Conservation (phyloP, 768 basidiomycete genomes). For the Amanita phalloides region DNA sequence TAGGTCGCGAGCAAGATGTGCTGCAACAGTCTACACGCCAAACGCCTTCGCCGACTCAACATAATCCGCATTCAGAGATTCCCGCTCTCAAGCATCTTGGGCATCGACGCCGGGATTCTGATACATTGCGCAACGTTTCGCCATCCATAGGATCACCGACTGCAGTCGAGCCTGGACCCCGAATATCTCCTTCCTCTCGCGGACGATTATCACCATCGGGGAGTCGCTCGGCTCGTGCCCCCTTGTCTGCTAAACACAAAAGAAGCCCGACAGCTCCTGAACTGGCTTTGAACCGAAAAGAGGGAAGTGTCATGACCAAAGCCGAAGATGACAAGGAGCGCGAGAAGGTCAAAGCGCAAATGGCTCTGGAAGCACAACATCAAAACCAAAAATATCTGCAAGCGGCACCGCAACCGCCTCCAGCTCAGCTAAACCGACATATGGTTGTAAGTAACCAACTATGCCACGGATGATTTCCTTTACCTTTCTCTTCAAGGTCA, state of each 20-base stretch:
- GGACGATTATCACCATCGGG: conserved; percentile 15
- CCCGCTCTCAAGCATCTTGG: conserved; percentile 16
- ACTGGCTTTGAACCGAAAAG: conserved; percentile 24
- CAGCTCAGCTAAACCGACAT: conserved; percentile 28
- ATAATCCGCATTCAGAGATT: conserved; percentile 8
- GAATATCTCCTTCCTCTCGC: conserved; percentile 12
- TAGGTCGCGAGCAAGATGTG: conserved; percentile 15
- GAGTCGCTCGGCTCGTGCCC: conserved; percentile 14
- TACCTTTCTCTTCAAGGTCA: conserved; percentile 36
- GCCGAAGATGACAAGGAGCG: conserved; percentile 20
- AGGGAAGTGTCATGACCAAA: conserved; percentile 4
- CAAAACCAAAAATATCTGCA: conserved; percentile 21
- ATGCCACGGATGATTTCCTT: background rate
- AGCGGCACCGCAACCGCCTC: conserved; percentile 21
- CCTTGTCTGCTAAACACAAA: conserved; percentile 36
- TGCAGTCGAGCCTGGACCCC: conserved; percentile 27
- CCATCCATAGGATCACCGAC: conserved; percentile 41
- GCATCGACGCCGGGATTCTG: conserved; percentile 67
- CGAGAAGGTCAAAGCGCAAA: conserved; percentile 21
- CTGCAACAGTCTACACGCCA: conserved; percentile 27
- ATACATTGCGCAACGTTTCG: conserved; percentile 49
- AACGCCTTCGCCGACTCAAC: conserved; percentile 38
- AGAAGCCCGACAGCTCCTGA: conserved; percentile 68
- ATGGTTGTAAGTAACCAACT: conserved; percentile 23
- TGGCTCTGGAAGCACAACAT: conserved; percentile 19